These are phyloP conservation scores for Cymodocea nodosa DNA, from an alignment of 116 monocot species.

Conservation along the genomic window DNA sequence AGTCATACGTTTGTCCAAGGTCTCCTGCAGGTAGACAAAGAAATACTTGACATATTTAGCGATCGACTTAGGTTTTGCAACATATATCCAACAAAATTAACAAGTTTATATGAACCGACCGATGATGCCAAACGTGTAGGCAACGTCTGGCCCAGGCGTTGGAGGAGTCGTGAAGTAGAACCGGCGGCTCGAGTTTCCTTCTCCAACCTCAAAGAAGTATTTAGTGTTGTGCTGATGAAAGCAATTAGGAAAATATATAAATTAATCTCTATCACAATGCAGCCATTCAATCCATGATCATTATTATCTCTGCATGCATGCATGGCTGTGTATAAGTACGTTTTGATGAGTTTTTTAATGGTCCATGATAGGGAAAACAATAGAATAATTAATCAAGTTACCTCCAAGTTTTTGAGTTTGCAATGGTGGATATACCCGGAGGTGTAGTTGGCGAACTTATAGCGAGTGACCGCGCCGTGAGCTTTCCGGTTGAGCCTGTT, in stretches of 20 bases:
- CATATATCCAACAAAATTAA: too few relatives aligned
- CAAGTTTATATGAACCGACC: conserved; percentile 6
- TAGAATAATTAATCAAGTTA: too few relatives aligned
- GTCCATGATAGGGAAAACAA: too few relatives aligned
- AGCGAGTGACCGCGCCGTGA: conserved; percentile 3
- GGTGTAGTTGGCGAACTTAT: conserved; percentile 29
- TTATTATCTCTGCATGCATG: too few relatives aligned
- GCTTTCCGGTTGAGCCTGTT: conserved; percentile 7
- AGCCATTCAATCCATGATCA: too few relatives aligned
- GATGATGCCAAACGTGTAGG: conserved; percentile 29
- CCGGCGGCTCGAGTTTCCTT: conserved; percentile 11
- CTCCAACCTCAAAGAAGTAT: conserved; percentile 27
- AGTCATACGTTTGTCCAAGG: conserved; percentile 68
- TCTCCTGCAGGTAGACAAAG: conserved; percentile 24
- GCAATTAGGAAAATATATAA: too few relatives aligned
- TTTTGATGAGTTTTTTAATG: too few relatives aligned
- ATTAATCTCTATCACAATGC: too few relatives aligned
- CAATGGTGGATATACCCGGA: conserved; percentile 39
- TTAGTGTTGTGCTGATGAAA: conserved; percentile 21
- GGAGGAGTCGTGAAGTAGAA: conserved; percentile 35
- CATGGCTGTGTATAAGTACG: too few relatives aligned
- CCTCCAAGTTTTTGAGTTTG: conserved; percentile 16
- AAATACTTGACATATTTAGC: not conserved
- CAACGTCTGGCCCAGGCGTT: conserved; percentile 15
- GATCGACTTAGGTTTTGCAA: too few relatives aligned